Evolutionary conservation across 2,329 filamentous ascomycete species (phyloP).

Genomic region (Davidsoniella eucalypti): DNA sequence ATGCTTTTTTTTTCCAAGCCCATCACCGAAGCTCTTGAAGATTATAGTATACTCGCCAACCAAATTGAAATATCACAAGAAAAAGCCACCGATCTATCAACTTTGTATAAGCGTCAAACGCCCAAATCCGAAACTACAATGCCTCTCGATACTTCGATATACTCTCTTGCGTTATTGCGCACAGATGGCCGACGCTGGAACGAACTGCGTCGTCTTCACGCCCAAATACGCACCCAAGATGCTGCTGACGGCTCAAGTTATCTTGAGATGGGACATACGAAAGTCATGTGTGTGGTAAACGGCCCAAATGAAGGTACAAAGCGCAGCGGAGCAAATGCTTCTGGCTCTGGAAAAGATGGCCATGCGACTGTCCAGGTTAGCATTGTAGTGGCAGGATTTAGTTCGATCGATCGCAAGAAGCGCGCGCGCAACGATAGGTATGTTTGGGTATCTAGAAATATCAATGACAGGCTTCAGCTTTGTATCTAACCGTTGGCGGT

Average conservation of each 20-base stretch:
- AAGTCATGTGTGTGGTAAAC: conserved; percentile 81
- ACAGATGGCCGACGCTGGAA: conserved; percentile 88
- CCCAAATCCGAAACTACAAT: conserved; percentile 28
- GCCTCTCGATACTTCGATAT: conserved; percentile 90
- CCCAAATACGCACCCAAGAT: conserved; percentile 81
- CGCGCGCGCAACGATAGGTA: conserved; percentile 63
- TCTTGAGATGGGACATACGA: conserved; percentile 93
- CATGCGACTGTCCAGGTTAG: conserved; percentile 58
- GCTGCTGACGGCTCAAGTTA: conserved; percentile 87
- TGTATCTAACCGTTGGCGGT: conserved; percentile 3
- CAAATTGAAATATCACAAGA: too few species aligned
- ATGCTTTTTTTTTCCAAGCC: too few species aligned
- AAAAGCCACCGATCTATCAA: too few species aligned
- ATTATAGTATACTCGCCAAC: too few species aligned
- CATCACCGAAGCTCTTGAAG: too few species aligned
- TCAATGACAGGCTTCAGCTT: not conserved
- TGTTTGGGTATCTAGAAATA: conserved; percentile 16
- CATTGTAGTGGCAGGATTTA: conserved; percentile 76
- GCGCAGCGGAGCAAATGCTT: conserved; percentile 6
- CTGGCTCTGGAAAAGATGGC: not conserved
- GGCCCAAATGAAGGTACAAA: conserved; percentile 53
- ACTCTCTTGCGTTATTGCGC: conserved; percentile 68
- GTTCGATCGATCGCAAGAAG: conserved; percentile 69
- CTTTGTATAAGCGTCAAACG: too few species aligned
- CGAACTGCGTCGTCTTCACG: conserved; percentile 76